Percentiles rank a stretch among this genome's conserved stretches.
phyloP scores from a whole-genome alignment of 371 early-diverging fungal genomes.

The Mucor plumbeus region DNA sequence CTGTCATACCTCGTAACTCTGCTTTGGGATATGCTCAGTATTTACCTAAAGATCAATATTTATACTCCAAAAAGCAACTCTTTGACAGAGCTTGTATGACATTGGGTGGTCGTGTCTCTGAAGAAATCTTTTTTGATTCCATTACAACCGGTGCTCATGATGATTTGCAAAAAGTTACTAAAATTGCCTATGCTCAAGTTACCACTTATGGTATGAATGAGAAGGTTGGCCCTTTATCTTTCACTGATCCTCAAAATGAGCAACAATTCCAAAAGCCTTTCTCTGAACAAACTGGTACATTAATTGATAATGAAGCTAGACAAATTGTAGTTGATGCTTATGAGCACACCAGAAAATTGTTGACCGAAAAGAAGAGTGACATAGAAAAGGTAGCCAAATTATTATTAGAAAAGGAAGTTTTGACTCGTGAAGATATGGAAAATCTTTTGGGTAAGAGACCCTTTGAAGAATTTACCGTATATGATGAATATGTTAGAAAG shows the following conservation, averaged over 20 bases:
- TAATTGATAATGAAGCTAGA: conserved; percentile 96
- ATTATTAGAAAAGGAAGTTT: conserved; percentile 95
- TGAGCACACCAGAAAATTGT: conserved; percentile 75
- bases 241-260: conserved; percentile 75
- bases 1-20: conserved; percentile 96
- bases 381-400: conserved; percentile 94
- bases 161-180: conserved; percentile 97
- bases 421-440: conserved; percentile 95
- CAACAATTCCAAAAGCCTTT: conserved; percentile 93
- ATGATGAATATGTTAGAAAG: conserved; percentile 67
- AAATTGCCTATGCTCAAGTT: conserved; percentile 96
- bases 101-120: conserved; percentile 94
- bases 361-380: conserved; percentile 81
- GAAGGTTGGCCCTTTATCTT: conserved; percentile 88
- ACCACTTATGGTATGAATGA: conserved; percentile 95
- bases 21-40: conserved; percentile 99
- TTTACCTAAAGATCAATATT: conserved; percentile 96
- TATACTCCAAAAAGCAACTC: conserved; percentile 91
- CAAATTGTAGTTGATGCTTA: conserved; percentile 83
- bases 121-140: conserved; percentile 91
- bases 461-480: conserved; percentile 78
- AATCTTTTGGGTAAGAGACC: conserved; percentile 88
- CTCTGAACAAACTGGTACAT: conserved; percentile 90
- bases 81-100: conserved; percentile 99
- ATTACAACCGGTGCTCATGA: conserved; percentile 93